Conservation (phyloP, 768 basidiomycete species). For the Russula abietina region DNA sequence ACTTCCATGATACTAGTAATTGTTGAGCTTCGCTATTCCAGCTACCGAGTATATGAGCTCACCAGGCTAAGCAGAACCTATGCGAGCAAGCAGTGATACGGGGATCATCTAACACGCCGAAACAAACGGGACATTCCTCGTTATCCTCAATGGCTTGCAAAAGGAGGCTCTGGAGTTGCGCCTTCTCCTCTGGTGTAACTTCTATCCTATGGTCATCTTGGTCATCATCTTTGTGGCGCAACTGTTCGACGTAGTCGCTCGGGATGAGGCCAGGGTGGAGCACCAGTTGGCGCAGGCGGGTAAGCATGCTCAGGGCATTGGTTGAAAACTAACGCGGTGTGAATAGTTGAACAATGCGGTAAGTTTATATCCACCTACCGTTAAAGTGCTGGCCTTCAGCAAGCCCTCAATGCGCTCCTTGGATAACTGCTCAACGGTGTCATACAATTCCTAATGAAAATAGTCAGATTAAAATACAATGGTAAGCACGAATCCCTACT, state of each 20-base stretch:
- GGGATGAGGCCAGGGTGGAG: conserved; percentile 77
- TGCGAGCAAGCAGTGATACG: conserved; percentile 72
- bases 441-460: conserved; percentile 50
- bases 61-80: conserved; percentile 69
- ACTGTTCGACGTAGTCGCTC: conserved; percentile 58
- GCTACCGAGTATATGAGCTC: conserved; percentile 19
- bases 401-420: conserved; percentile 54
- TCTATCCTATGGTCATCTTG: conserved; percentile 34
- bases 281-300: conserved; percentile 75
- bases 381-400: conserved; percentile 42
- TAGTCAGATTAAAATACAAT: conserved; percentile 2
- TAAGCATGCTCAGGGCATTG: conserved; percentile 76
- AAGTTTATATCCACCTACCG: conserved; percentile 23
- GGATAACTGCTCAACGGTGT: conserved; percentile 59
- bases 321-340: conserved; percentile 46
- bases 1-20: conserved; percentile 57
- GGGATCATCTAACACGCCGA: conserved; percentile 52
- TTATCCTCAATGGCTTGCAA: conserved; percentile 69
- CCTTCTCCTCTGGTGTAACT: conserved; percentile 49
- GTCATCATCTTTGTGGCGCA: conserved; percentile 36
- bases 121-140: conserved; percentile 80
- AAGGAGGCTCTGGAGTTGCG: conserved; percentile 51
- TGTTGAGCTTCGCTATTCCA: conserved; percentile 7
- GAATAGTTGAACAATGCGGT: conserved; percentile 8
- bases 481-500: conserved; percentile 33